phyloP scores from a whole-genome alignment of 2,329 filamentous ascomycete species.

The Ramichloridium luteum region DNA sequence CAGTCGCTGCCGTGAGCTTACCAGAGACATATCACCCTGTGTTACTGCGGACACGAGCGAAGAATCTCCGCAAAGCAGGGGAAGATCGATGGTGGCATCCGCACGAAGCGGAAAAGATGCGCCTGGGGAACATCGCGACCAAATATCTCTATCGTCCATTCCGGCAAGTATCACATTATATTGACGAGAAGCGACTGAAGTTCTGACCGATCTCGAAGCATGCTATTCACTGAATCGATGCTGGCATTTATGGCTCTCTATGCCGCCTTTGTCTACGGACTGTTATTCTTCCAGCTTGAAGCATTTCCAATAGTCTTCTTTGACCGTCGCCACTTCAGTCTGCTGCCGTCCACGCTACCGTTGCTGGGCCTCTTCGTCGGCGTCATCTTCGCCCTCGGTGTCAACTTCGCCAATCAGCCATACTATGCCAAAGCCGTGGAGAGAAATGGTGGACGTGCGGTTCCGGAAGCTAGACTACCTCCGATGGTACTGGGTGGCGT shows the following conservation, averaged over 20 bases:
- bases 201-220: too few species aligned
- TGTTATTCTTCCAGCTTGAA: conserved; percentile 51
- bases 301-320: conserved; percentile 53
- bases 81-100: conserved; percentile 25
- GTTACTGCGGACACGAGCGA: too few species aligned
- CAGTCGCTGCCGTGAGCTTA: too few species aligned
- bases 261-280: conserved; percentile 46
- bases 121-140: conserved; percentile 27
- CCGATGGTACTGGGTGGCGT: conserved; percentile 20
- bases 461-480: conserved; percentile 22
- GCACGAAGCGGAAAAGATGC: conserved; percentile 31
- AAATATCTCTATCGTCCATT: conserved; percentile 32
- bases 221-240: conserved; percentile 36
- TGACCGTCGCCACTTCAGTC: conserved; percentile 46
- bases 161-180: too few species aligned
- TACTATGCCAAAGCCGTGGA: conserved; percentile 9
- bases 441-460: too few species aligned
- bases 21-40: too few species aligned
- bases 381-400: conserved; percentile 12
- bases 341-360: conserved; percentile 19
- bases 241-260: conserved; percentile 36
- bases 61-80: too few species aligned
- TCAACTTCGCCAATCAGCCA: conserved; percentile 10
- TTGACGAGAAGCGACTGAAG: too few species aligned
- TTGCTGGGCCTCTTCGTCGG: conserved; percentile 15